Evolutionary conservation across 225 moss, liverwort and hornwort species (phyloP), one percentile per base, ranked within the genome.

Genomic region (Asterella californica): DNA sequence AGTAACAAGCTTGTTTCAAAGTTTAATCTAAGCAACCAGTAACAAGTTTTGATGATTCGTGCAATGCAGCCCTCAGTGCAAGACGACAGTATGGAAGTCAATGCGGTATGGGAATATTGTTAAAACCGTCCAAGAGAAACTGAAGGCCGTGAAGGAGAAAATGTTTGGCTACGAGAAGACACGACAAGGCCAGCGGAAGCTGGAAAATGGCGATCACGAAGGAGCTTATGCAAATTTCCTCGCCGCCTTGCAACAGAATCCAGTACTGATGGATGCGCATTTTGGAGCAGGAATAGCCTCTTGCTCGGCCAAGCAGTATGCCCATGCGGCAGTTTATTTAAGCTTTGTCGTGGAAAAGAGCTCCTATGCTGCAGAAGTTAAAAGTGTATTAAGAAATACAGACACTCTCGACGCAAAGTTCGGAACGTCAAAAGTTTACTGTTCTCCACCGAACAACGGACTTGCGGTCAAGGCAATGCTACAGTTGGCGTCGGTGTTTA

Each of bases 211-310:
- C 1, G 48, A 78, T 22, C 0, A 19, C 14, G 5, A 18, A 0
- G 72, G 33, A 2, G 88, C 84, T 0, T 2, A 78, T 25, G n/a
- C 25, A 1, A 1, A 10, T 10, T 90, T 85, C 79, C 37, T 15
- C 17, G 5, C 37, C 78, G 88, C 86, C 0, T 72, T 90, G 73
- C 6, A 80, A 17, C 63, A 67, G 45, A 81, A 90, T n/a, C 82
- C 85, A 22, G 75, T 61, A n/a, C 27, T 85, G 17, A 67, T 84
- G 80, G 84, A 86, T 15, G 88, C 86, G 2, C 85, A 88, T 3
- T 76, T 85, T 21, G 85, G 81, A 42, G 38, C 72, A 24, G 86
- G 88, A 42, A 46, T 47, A 33, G 72, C 78, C 49, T 80, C 81
- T 57, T 62, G 74, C 9, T 54, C 47, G 25, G 48, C 5, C 0